phyloP scores from a whole-genome alignment of 2,329 filamentous ascomycete genomes.

The Fusarium paranaense region DNA sequence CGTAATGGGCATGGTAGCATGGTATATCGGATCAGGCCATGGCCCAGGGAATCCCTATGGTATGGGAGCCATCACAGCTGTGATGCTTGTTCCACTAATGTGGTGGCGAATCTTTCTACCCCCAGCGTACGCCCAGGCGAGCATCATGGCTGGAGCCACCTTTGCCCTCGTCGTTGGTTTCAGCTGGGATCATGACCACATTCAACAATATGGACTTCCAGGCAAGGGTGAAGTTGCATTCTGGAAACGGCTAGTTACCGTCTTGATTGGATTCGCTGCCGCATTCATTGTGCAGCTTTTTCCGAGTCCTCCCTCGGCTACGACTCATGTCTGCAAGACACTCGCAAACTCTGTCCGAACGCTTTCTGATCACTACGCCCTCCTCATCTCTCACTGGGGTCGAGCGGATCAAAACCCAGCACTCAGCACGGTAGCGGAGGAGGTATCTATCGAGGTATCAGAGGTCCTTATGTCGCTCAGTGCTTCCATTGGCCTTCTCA shows the following conservation, averaged over 20 bases:
- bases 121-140: slow-evolving; percentile 43
- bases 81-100: slow-evolving; percentile 49
- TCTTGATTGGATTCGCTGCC: slow-evolving; percentile 57
- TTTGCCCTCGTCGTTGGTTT: slow-evolving; percentile 59
- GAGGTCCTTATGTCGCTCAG: slow-evolving; percentile 45
- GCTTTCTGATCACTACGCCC: slow-evolving; percentile 61
- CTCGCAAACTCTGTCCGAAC: slow-evolving; percentile 57
- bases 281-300: slow-evolving; percentile 60
- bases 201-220: slow-evolving; percentile 57
- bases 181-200: slow-evolving; percentile 59
- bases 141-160: slow-evolving; percentile 51
- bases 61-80: slow-evolving; percentile 57
- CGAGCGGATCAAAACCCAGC: slow-evolving; percentile 43
- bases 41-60: slow-evolving; percentile 63
- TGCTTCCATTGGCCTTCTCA: slow-evolving; percentile 43
- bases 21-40: slow-evolving; percentile 63
- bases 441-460: slow-evolving; percentile 46
- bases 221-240: slow-evolving; percentile 61
- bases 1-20: slow-evolving; percentile 58
- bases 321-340: slow-evolving; percentile 56
- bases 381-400: slow-evolving; percentile 59
- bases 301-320: slow-evolving; percentile 59
- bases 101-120: slow-evolving; percentile 53
- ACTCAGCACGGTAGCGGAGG: slow-evolving; percentile 47
- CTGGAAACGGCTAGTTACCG: slow-evolving; percentile 58